These are phyloP conservation scores for Fabrea salina DNA, from an alignment of 169 alveolate species.

Conservation along the genomic window DNA sequence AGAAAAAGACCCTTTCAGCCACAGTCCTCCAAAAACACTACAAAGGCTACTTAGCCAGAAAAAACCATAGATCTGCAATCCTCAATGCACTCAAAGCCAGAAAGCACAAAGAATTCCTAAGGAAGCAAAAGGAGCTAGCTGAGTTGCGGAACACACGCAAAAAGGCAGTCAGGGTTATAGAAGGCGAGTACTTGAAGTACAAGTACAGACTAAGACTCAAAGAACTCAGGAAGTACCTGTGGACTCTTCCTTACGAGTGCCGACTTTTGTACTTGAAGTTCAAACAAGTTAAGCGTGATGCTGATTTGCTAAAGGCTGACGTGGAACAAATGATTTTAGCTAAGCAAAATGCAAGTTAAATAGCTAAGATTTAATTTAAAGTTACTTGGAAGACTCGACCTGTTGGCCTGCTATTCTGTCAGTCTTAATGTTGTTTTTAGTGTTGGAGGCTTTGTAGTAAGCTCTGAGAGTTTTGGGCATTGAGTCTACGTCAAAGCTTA, in stretches of 20 bases:
- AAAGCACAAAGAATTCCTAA: neutral
- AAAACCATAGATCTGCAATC: neutral
- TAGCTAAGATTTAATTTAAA: too few relatives aligned
- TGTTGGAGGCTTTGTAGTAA: neutral
- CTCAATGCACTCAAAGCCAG: neutral
- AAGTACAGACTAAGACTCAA: neutral
- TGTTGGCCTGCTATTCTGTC: neutral
- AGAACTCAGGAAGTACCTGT: conserved; percentile 14
- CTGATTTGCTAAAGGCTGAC: conserved; percentile 16
- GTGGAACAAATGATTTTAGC: conserved; percentile 13
- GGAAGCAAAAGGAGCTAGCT: neutral
- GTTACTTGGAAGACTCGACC: too few relatives aligned
- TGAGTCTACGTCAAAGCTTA: neutral
- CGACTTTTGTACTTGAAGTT: conserved; percentile 16
- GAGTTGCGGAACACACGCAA: neutral
- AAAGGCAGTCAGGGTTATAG: conserved; percentile 23
- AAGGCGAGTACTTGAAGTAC: conserved; percentile 17
- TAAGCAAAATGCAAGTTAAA: too few relatives aligned
- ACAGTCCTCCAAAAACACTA: neutral
- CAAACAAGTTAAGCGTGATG: conserved; percentile 27
- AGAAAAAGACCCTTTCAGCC: neutral
- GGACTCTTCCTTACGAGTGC: conserved; percentile 29
- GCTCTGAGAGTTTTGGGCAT: conserved; percentile 8
- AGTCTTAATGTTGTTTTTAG: neutral
- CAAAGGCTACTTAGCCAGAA: neutral